Evolutionary conservation across 306 rosid species (phyloP).

Genomic region (Cyclanthera cordifolia): DNA sequence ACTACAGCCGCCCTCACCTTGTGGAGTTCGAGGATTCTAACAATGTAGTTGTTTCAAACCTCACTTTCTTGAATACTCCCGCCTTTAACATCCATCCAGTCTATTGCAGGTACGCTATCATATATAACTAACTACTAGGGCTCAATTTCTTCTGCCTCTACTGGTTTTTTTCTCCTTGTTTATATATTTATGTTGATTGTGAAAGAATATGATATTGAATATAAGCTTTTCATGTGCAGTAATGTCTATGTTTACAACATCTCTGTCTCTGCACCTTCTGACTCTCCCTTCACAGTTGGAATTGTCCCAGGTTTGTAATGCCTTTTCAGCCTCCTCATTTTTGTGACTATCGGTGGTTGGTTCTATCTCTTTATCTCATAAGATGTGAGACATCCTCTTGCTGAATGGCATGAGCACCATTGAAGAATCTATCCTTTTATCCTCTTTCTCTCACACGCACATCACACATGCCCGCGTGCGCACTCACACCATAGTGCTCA

Average conservation of each 20-base stretch:
- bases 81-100: conserved; percentile 84
- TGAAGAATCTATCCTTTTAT: neutral
- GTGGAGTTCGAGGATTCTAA: conserved; percentile 59
- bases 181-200: neutral
- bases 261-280: conserved; percentile 62
- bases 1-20: conserved; percentile 87
- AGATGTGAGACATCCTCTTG: neutral
- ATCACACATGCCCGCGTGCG: neutral
- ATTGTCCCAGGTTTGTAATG: conserved; percentile 76
- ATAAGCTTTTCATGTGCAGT: conserved; percentile 41
- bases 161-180: conserved; percentile 9
- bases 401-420: conserved; percentile 7
- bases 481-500: neutral
- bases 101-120: conserved; percentile 65
- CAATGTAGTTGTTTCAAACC: conserved; percentile 72
- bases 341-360: neutral
- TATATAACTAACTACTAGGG: neutral
- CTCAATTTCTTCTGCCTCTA: neutral
- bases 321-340: neutral
- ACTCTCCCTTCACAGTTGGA: conserved; percentile 73
- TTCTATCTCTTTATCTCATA: neutral
- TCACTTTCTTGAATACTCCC: conserved; percentile 80
- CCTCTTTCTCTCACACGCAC: neutral
- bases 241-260: conserved; percentile 67
- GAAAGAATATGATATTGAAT: neutral